phyloP scores from a whole-genome alignment of 1,139 yeast species.

The Saccharomyces hybrid region DNA sequence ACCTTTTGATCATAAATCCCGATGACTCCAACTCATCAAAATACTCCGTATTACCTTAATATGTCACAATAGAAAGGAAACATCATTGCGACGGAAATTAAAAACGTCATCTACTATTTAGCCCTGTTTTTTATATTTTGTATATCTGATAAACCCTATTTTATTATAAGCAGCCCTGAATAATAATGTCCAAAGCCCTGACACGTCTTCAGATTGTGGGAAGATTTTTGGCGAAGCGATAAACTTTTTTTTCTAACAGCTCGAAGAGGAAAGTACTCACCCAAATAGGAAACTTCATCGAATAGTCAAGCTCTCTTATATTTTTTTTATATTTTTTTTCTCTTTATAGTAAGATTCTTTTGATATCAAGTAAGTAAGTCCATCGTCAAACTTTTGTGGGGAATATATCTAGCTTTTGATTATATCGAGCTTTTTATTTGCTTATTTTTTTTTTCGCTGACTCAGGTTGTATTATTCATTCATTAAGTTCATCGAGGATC shows the following conservation, averaged over 20 bases:
- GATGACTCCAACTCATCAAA: too few relatives aligned
- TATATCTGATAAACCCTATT: too few relatives aligned
- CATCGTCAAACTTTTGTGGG: neutral
- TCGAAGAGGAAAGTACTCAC: neutral
- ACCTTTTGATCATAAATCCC: neutral
- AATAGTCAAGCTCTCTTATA: neutral
- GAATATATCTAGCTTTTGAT: neutral
- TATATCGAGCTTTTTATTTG: neutral
- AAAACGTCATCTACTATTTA: too few relatives aligned
- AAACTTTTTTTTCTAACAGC: neutral
- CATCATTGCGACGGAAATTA: too few relatives aligned
- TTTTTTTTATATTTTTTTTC: neutral
- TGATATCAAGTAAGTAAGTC: neutral
- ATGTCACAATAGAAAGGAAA: too few relatives aligned
- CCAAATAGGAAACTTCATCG: neutral
- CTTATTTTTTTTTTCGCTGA: too few relatives aligned
- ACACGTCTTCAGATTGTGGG: neutral
- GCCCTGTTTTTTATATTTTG: too few relatives aligned
- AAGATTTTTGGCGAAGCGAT: neutral
- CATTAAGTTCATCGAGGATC: neutral
- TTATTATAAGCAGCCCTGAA: too few relatives aligned
- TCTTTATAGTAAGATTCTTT: neutral
- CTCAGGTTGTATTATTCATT: neutral
- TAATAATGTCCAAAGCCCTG: neutral
- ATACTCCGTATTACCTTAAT: too few relatives aligned